Evolutionary conservation across 352 stramenopile genomes (phyloP), one percentile per base, ranked within the genome.

Genomic region (Blastocystis sp.): DNA sequence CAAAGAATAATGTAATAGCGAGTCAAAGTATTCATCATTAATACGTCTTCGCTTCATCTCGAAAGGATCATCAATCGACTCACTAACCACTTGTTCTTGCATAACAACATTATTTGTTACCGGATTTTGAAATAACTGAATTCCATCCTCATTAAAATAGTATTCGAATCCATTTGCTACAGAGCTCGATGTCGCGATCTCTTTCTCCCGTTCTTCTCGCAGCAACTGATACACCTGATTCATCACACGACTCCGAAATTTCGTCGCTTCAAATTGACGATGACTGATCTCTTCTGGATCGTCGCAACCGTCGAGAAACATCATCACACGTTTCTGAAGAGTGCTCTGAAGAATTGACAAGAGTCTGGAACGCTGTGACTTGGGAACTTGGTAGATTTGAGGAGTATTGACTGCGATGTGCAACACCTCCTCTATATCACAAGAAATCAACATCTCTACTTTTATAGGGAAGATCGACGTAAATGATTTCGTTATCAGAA

Each of bases 341-440:
- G 41, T 16, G 18, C 34, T 53, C 6, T 62, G 50, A 9, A 85
- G 34, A 24, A 85, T 8, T 3, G 20, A 20, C 18, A 85, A n/a
- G 20, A 85, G 24, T 6, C 30, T 20, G 24, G 73, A 53, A 30
- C 34, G 54, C 4, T 66, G 56, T 18, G 20, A 9, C 8, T 69
- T 66, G 13, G 73, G 73, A 26, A 85, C 56, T 20, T 85, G 53
- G 20, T 66, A 45, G 37, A 85, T 24, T n/a, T 85, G 73, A 13
- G 73, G 73, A 43, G 73, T 85, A 43, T 85, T 85, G 6, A 85
- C 73, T 11, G 73, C 73, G 30, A 85, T 85, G 37, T 85, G 73
- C 39, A 85, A 55, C 4, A 62, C 55, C 63, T 85, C 73, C 26
- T 65, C 53, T 53, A 78, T 8, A 66, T 53, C 4, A 24, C 37